These are phyloP conservation scores for Termitomyces sp. DNA, from an alignment of 768 basidiomycete genomes.

Conservation along the genomic window DNA sequence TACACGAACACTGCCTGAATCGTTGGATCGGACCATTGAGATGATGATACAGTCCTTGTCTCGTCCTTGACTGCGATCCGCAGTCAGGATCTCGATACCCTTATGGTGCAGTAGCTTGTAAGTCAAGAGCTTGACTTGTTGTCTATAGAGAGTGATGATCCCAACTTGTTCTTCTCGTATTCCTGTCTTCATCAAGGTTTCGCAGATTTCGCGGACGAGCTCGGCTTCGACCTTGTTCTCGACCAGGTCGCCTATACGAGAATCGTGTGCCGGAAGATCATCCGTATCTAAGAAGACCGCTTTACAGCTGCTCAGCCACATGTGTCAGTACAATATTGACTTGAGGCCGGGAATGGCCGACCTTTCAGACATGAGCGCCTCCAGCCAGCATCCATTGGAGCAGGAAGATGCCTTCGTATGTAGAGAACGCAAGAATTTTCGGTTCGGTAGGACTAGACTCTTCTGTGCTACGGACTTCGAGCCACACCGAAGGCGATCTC, in stretches of 20 bases:
- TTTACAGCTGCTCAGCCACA: constrained; percentile 52
- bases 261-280: constrained; percentile 68
- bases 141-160: constrained; percentile 87
- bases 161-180: constrained; percentile 70
- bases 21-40: constrained; percentile 89
- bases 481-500: constrained; percentile 73
- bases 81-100: constrained; percentile 81
- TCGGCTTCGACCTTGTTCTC: constrained; percentile 83
- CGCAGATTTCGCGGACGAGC: constrained; percentile 60
- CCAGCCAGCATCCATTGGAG: constrained; percentile 62
- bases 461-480: constrained; percentile 61
- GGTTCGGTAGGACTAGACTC: constrained; percentile 48
- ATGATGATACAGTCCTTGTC: constrained; percentile 96
- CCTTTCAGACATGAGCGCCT: constrained; percentile 58
- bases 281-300: constrained; percentile 97
- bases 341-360: constrained; percentile 24
- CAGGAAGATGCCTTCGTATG: constrained; percentile 32
- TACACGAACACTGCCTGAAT: constrained; percentile 59
- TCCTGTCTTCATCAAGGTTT: constrained; percentile 61
- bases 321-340: background rate
- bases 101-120: constrained; percentile 51
- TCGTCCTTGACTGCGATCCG: constrained; percentile 89
- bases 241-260: constrained; percentile 80
- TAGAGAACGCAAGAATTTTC: constrained; percentile 34
- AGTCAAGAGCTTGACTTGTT: constrained; percentile 88